phyloP scores from a whole-genome alignment of 1,284 basidiomycete species.

The Tremellales sp. region DNA sequence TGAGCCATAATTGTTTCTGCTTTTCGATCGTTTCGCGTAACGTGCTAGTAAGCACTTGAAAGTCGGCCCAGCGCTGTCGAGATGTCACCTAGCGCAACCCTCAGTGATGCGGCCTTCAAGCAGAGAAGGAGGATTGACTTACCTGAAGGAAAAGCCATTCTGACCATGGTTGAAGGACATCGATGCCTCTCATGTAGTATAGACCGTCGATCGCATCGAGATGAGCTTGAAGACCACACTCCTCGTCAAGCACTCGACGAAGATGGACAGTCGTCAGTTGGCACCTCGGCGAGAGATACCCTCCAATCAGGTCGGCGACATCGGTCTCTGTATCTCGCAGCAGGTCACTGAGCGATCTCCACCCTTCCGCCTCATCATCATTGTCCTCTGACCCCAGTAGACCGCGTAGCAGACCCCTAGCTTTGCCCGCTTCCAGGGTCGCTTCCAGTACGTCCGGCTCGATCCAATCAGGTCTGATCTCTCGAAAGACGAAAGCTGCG shows the following conservation, averaged over 20 bases:
- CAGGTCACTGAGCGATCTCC: conserved; percentile 21
- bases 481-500: conserved; percentile 62
- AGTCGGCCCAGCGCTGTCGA: conserved; percentile 80
- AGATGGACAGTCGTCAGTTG: conserved; percentile 57
- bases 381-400: conserved; percentile 36
- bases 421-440: conserved; percentile 70
- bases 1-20: conserved; percentile 57
- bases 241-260: conserved; percentile 60
- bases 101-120: not conserved
- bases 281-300: conserved; percentile 59
- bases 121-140: conserved; percentile 13
- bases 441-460: conserved; percentile 53
- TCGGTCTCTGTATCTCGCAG: not conserved
- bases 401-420: conserved; percentile 63
- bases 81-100: not conserved
- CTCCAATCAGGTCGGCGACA: conserved; percentile 40
- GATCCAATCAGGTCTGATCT: conserved; percentile 25
- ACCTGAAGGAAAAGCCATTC: conserved; percentile 70
- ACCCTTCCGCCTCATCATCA: conserved; percentile 17
- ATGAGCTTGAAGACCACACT: conserved; percentile 67
- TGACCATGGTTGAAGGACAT: conserved; percentile 55
- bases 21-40: conserved; percentile 64
- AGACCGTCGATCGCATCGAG: conserved; percentile 67
- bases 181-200: conserved; percentile 69
- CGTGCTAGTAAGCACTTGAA: conserved; percentile 74